Conservation (phyloP, 139 green algal species). For the Axilococcus clingmanii region DNA sequence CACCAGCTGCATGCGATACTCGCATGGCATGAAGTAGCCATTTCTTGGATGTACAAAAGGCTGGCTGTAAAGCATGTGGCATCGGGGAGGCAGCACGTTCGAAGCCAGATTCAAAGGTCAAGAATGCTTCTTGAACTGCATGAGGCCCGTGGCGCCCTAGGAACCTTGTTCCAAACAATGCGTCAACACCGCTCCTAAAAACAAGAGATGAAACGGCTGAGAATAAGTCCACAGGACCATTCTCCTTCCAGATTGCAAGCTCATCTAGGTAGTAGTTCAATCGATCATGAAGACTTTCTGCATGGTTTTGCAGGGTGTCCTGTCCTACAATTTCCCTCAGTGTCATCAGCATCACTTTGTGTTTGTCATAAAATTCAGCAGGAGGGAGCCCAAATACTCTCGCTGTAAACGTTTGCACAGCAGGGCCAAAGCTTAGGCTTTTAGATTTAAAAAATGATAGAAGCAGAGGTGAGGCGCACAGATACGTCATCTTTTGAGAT, state of each 20-base stretch:
- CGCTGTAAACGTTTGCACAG: conserved; percentile 54
- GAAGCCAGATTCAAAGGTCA: conserved; percentile 53
- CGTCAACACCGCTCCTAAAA: conserved; percentile 32
- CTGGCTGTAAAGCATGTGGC: conserved; percentile 53
- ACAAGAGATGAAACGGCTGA: conserved; percentile 29
- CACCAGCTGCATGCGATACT: conserved; percentile 16
- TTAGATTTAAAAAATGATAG: conserved; percentile 45
- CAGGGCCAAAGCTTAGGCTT: conserved; percentile 42
- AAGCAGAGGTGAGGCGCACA: conserved; percentile 37
- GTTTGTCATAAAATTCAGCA: conserved; percentile 42
- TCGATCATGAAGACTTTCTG: no score
- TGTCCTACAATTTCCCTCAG: neutral
- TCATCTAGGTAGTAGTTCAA: no score
- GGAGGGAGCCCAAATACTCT: conserved; percentile 54
- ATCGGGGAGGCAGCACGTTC: conserved; percentile 65
- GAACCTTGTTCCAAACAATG: conserved; percentile 41
- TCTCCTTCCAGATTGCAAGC: no score
- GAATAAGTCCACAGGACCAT: conserved; percentile 49
- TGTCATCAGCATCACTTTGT: conserved; percentile 31
- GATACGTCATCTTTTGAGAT: conserved; percentile 50
- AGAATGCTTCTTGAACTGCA: conserved; percentile 22
- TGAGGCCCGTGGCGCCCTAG: neutral
- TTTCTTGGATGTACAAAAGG: conserved; percentile 22
- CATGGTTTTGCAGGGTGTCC: no score
- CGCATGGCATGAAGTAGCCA: conserved; percentile 26